Conservation (phyloP, 2,329 filamentous ascomycete species). For the Lasiodiplodia citricola region DNA sequence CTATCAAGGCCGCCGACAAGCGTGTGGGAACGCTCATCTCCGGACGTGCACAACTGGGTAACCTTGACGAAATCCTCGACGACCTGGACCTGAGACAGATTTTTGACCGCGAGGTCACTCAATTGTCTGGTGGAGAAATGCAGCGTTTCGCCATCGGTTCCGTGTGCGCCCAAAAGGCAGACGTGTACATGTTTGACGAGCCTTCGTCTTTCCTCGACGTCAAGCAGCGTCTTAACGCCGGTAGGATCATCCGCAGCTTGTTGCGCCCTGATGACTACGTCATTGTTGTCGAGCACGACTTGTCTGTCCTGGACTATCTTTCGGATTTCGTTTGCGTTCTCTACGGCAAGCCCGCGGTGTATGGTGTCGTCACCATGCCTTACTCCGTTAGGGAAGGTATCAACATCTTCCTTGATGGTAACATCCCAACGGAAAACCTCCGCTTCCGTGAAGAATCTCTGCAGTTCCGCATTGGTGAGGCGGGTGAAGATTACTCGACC, state of each 20-base stretch:
- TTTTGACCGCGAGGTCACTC: slow-evolving; percentile 85
- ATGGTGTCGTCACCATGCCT: slow-evolving; percentile 96
- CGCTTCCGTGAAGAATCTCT: slow-evolving; percentile 97
- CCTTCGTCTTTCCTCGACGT: slow-evolving; percentile 99
- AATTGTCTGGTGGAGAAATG: slow-evolving; percentile 95
- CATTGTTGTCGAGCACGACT: slow-evolving; percentile 98
- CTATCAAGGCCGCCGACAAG: slow-evolving; percentile 81
- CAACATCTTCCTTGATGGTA: slow-evolving; percentile 98
- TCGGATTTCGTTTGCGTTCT: slow-evolving; percentile 98
- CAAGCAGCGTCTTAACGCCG: slow-evolving; percentile 95
- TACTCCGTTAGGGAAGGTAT: slow-evolving; percentile 97
- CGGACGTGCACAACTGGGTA: slow-evolving; percentile 75
- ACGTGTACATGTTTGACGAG: slow-evolving; percentile 98
- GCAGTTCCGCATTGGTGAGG: slow-evolving; percentile 92
- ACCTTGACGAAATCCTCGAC: slow-evolving; percentile 81
- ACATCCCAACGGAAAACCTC: slow-evolving; percentile 97
- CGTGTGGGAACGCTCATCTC: slow-evolving; percentile 80
- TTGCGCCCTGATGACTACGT: slow-evolving; percentile 91
- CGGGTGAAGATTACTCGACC: slow-evolving; percentile 82
- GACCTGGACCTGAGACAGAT: slow-evolving; percentile 87
- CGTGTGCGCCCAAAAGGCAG: slow-evolving; percentile 92
- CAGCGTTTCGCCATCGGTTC: slow-evolving; percentile 97
- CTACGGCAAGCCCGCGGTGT: slow-evolving; percentile 93
- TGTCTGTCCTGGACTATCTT: slow-evolving; percentile 97
- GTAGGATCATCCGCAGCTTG: slow-evolving; percentile 88